These are phyloP conservation scores for Phytophthora sp. DNA, from an alignment of 352 stramenopile genomes.

Conservation along the genomic window DNA sequence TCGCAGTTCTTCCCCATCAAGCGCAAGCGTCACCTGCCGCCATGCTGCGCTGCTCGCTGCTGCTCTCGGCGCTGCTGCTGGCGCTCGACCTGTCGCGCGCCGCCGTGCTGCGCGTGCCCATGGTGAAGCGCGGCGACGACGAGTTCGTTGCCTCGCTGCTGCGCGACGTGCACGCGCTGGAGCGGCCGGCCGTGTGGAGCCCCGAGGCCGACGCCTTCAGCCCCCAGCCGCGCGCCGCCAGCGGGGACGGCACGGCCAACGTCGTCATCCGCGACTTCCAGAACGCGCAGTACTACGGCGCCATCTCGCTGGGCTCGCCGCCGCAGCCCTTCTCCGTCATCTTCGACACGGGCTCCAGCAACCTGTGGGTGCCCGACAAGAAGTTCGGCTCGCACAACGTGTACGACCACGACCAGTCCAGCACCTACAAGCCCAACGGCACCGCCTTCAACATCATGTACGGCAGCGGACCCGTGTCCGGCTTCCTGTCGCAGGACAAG, in stretches of 20 bases:
- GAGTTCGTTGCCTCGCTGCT: conserved; percentile 70
- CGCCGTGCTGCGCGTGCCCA: conserved; percentile 65
- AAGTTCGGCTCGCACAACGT: conserved; percentile 77
- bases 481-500: conserved; percentile 91
- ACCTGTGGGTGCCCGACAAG: conserved; percentile 95
- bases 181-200: conserved; percentile 56
- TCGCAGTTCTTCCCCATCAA: too few relatives aligned
- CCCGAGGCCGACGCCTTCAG: conserved; percentile 29
- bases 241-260: conserved; percentile 26
- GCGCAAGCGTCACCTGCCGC: neutral
- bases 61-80: conserved; percentile 30
- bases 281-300: conserved; percentile 96
- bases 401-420: conserved; percentile 91
- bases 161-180: conserved; percentile 39
- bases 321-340: conserved; percentile 94
- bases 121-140: conserved; percentile 71
- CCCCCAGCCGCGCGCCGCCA: neutral
- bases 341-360: conserved; percentile 97
- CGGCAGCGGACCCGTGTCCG: conserved; percentile 92
- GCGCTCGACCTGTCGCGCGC: conserved; percentile 18
- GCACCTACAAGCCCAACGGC: conserved; percentile 91
- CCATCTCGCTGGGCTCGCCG: conserved; percentile 91
- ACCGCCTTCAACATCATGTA: conserved; percentile 96
- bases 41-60: conserved; percentile 28
- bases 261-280: conserved; percentile 92